A percentile compares a stretch with the other conserved stretches of the same genome.
Evolutionary conservation across 129 eudicot species (phyloP).

Genomic region (Pulicaria dysenterica): DNA sequence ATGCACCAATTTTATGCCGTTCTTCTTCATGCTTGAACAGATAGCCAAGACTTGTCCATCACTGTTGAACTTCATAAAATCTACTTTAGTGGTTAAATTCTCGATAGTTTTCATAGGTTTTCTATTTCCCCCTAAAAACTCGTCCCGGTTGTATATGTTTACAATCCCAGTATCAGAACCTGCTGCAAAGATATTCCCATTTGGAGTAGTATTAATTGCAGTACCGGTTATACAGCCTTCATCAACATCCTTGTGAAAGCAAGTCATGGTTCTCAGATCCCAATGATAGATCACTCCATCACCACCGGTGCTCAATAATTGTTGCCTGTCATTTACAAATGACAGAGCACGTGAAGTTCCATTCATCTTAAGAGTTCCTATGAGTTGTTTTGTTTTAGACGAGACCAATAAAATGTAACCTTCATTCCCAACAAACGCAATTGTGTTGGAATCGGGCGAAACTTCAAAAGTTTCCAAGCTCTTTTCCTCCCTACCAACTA

Average conservation of each 20-base stretch:
- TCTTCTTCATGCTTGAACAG: constrained; percentile 77
- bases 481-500: constrained; percentile 85
- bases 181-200: constrained; percentile 77
- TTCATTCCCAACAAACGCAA: constrained; percentile 86
- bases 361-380: constrained; percentile 90
- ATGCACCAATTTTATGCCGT: constrained; percentile 76
- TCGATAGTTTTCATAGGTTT: constrained; percentile 77
- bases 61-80: constrained; percentile 69
- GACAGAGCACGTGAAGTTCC: constrained; percentile 82
- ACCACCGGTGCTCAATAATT: constrained; percentile 79
- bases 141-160: constrained; percentile 76
- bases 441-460: constrained; percentile 90
- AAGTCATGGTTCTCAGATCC: constrained; percentile 81
- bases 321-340: constrained; percentile 58
- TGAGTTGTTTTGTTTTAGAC: constrained; percentile 73
- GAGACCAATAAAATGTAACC: constrained; percentile 83
- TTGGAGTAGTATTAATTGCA: constrained; percentile 56
- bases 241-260: constrained; percentile 82
- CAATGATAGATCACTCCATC: constrained; percentile 92
- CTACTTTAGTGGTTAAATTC: constrained; percentile 68
- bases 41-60: constrained; percentile 89
- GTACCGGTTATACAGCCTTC: constrained; percentile 88
- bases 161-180: constrained; percentile 93
- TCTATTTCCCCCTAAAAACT: constrained; percentile 82
- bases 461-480: constrained; percentile 82